Conservation (phyloP, 352 stramenopile genomes). For the Phytophthora ramorum region DNA sequence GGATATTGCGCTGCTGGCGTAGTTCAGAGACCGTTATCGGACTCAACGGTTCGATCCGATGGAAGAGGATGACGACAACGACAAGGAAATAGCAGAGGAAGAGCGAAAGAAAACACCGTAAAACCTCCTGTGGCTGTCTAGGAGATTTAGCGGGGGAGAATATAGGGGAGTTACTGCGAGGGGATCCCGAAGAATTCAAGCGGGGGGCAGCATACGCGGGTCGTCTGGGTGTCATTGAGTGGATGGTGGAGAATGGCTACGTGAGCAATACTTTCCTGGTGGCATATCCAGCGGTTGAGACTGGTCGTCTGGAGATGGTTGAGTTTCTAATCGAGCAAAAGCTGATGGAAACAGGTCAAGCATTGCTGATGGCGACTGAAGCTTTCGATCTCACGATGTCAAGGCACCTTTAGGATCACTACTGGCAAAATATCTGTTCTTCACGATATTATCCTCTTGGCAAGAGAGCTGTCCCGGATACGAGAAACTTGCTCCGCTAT, state of each 20-base stretch:
- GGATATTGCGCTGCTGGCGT: constrained; percentile 5
- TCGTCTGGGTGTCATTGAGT: constrained; percentile 2
- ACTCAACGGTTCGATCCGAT: background rate
- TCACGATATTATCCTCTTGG: constrained; percentile 1
- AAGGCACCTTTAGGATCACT: background rate
- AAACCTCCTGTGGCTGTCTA: too few relatives aligned
- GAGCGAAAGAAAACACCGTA: background rate
- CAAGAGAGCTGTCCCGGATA: too few relatives aligned
- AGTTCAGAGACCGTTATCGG: background rate
- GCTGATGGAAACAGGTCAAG: constrained; percentile 9
- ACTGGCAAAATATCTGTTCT: background rate
- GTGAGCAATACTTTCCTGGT: background rate
- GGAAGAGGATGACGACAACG: background rate
- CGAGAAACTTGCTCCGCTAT: too few relatives aligned
- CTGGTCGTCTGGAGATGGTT: background rate
- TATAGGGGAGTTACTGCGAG: background rate
- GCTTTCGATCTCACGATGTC: background rate
- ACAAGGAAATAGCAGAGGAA: background rate
- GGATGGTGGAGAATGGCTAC: constrained; percentile 12
- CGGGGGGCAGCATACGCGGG: background rate
- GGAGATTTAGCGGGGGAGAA: background rate
- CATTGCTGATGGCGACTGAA: background rate
- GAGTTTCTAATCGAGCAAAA: constrained; percentile 11
- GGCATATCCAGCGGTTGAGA: background rate
- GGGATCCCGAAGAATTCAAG: constrained; percentile 14